Conservation (phyloP, 352 stramenopile species). For the Pythium pectinolyticum region DNA sequence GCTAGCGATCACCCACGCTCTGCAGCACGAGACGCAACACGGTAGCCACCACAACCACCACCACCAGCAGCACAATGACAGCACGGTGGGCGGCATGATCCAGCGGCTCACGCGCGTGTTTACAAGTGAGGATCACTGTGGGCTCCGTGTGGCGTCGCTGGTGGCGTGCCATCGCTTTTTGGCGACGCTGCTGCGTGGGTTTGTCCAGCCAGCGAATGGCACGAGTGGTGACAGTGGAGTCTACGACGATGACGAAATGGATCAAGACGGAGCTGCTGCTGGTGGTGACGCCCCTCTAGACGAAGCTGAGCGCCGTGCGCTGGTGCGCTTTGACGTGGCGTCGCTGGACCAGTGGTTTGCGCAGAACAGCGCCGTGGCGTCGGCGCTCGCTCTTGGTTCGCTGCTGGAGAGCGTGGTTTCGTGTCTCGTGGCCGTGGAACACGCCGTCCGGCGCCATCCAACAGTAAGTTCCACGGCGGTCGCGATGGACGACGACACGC, state of each 20-base stretch:
- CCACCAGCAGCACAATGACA: no score
- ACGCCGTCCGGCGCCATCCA: background rate
- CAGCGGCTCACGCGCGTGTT: slow-evolving; percentile 10
- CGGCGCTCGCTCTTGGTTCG: slow-evolving; percentile 11
- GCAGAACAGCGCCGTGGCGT: slow-evolving; percentile 4
- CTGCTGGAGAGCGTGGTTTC: slow-evolving; percentile 20
- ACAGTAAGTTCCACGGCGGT: background rate
- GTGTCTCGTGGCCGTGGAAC: slow-evolving; percentile 14
- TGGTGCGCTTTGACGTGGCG: slow-evolving; percentile 13
- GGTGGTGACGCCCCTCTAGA: background rate
- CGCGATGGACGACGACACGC: background rate
- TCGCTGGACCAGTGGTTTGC: slow-evolving; percentile 8
- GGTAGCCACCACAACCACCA: no score
- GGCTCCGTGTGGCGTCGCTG: slow-evolving; percentile 5
- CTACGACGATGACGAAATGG: background rate
- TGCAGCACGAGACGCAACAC: no score
- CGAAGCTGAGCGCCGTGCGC: no score
- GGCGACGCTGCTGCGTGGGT: background rate
- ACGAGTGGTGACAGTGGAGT: background rate
- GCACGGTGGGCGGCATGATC: slow-evolving; percentile 2
- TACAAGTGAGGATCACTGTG: background rate
- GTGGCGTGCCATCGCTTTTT: slow-evolving; percentile 15
- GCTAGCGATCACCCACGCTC: slow-evolving; percentile 22
- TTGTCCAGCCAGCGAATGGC: background rate
- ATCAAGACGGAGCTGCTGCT: background rate